These are phyloP conservation scores for Amanita phalloides DNA, from an alignment of 768 basidiomycete genomes.

Conservation along the genomic window DNA sequence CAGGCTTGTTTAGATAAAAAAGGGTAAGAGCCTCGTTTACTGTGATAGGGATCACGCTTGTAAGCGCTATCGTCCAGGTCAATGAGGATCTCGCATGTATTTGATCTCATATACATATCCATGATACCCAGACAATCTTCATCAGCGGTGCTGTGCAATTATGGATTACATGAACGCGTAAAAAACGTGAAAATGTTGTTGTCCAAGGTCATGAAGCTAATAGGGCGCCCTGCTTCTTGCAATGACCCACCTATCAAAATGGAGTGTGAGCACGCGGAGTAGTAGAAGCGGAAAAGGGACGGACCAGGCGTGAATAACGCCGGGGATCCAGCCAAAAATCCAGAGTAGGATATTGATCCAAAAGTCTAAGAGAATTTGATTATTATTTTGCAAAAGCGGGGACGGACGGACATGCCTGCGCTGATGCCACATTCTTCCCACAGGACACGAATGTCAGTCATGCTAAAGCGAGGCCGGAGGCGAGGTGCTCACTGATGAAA, in stretches of 20 bases:
- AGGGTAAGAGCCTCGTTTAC: neutral
- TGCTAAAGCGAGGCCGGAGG: neutral
- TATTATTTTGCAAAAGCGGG: neutral
- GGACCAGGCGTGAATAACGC: constrained; percentile 33
- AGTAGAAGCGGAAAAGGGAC: neutral
- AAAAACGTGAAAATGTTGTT: neutral
- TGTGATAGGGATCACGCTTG: neutral
- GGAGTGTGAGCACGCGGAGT: neutral
- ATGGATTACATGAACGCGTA: neutral
- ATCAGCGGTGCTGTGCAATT: neutral
- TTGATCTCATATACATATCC: neutral
- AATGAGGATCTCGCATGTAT: neutral
- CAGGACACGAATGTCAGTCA: neutral
- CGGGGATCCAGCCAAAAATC: constrained; percentile 34
- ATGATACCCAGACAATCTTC: constrained; percentile 1
- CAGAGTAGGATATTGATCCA: constrained; percentile 7
- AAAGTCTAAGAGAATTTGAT: neutral
- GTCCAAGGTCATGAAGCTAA: neutral
- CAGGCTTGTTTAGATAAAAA: neutral
- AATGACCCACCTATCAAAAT: neutral
- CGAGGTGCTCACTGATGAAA: constrained; percentile 1
- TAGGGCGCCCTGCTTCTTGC: neutral
- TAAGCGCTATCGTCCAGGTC: neutral
- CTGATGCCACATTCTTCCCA: neutral
- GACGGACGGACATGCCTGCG: neutral